Base-by-base conservation (phyloP, 2,329 filamentous ascomycete genomes). In the Aspergillus aculeatus region DNA sequence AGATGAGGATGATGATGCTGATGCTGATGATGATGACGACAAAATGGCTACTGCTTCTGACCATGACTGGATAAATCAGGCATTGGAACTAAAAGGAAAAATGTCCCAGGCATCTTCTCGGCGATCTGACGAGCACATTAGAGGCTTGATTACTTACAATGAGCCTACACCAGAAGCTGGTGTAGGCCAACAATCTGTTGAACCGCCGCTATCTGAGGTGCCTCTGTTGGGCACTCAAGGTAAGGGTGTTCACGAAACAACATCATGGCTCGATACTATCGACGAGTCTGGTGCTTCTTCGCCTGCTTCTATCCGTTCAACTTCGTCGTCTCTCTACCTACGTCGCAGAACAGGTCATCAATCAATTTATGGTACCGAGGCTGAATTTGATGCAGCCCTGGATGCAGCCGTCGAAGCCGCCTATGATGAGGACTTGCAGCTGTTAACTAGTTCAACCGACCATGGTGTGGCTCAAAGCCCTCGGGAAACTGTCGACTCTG, bases 371-470 rank as follows among this genome's bases (percentile, higher is more conserved):
- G 86, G 84, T 31, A 95, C 91, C 0, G 91, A 96, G 73, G 89
- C 91, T 6, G 93, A 96, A 71, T 96, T 98, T 66, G 93, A 97
- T 75, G 92, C 92, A 9, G 95, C 95, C 4, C 82, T 98, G 48
- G 94, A 98, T 77, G 94, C 93, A 24, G 95, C 95, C 14, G 93
- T 98, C 9, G 95, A 98, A 75, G 94, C 94, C 54, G 95, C 94
- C 5, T 99, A 98, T 73, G 90, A 96, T 72, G 92, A 97, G 63
- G 91, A 91, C 0, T 90, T 92, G 64, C 92, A 96, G 71, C 90
- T 90, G 4, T 86, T 68, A 63, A 70, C 66, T 62, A 78, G 70
- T 63, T 69, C 56, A 66, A 71, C 61, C 41, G 77, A 64, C 47
- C 57, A 65, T 56, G 70, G 76, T 59, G 63, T 77, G 31, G 70